phyloP scores from a whole-genome alignment of 2,329 filamentous ascomycete genomes.

The Nemania abortiva region DNA sequence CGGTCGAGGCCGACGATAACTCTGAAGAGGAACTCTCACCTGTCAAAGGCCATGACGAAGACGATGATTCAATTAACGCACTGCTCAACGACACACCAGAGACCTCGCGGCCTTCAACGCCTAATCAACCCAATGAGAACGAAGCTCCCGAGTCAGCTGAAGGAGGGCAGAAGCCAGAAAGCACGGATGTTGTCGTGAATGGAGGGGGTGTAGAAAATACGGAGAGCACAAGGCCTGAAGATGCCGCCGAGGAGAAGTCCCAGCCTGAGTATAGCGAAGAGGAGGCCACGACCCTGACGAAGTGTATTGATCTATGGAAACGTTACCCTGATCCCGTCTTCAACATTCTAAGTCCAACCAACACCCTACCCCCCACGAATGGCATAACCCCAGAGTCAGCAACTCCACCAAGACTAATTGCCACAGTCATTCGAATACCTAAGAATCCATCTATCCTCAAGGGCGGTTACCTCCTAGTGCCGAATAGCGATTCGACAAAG shows the following conservation, averaged over 20 bases:
- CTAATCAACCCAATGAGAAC: slow-evolving; percentile 43
- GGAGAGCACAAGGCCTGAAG: slow-evolving; percentile 26
- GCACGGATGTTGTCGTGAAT: slow-evolving; percentile 18
- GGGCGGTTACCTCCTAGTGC: slow-evolving; percentile 87
- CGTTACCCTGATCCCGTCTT: slow-evolving; percentile 68
- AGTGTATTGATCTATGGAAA: slow-evolving; percentile 74
- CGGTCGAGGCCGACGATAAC: slow-evolving; percentile 53
- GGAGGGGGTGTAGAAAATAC: slow-evolving; percentile 9
- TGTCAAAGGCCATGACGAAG: slow-evolving; percentile 55
- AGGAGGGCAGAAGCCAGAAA: slow-evolving; percentile 20
- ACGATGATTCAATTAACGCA: slow-evolving; percentile 67
- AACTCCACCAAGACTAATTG: slow-evolving; percentile 73
- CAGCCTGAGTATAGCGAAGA: slow-evolving; percentile 60
- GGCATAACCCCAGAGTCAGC: slow-evolving; percentile 65
- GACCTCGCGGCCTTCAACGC: slow-evolving; percentile 58
- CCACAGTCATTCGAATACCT: slow-evolving; percentile 79
- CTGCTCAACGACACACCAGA: slow-evolving; percentile 70
- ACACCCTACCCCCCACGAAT: slow-evolving; percentile 76
- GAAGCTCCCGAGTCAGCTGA: slow-evolving; percentile 42
- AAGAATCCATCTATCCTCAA: slow-evolving; percentile 88
- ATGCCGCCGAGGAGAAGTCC: slow-evolving; percentile 31
- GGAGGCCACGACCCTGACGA: slow-evolving; percentile 63
- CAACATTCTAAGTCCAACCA: slow-evolving; percentile 68
- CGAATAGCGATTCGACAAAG: slow-evolving; percentile 81
- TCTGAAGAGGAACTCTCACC: slow-evolving; percentile 54